Base-by-base conservation (phyloP, 1,284 basidiomycete genomes). In the Lignosus rhinocerotis region DNA sequence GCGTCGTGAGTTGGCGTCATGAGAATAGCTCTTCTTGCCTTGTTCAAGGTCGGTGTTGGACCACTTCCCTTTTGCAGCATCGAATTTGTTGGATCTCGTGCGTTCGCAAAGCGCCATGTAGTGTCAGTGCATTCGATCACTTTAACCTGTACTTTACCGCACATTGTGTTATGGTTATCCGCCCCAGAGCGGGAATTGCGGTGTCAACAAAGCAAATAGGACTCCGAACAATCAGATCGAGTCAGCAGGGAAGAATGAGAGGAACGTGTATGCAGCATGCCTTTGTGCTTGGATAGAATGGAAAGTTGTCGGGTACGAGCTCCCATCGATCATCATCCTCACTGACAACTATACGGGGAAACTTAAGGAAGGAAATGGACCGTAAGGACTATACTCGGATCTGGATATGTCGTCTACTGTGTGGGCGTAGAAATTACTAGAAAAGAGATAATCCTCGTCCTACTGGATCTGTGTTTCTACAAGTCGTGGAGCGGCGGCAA, bases 51-150 rank as follows among this genome's bases (percentile, higher is more conserved):
- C 73, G 56, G 82, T 79, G 73, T 90, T 90, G 79, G 89, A 89
- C 85, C 85, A 90, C 67, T 83, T 74, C 1, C 84, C 86, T 2
- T 76, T 68, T 2, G 78, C 72, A 2, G 81, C 67, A 64, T 89
- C 76, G 69, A 85, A 88, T 58, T 83, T 70, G 68, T 80, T 76
- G 70, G 88, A 89, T 1, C 81, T 74, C 0, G 75, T 73, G 6
- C 80, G 80, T 31, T 51, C 56, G 65, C 87, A 90, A n/a, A 77
- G 74, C 0, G 87, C 80, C 79, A 91, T 78, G 69, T 91, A 91
- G 33, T 83, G 8, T 36, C 38, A n/a, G 73, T 72, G 63, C 78
- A 77, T 1, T 78, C 81, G 36, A 70, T 72, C 88, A 87, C 90
- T 53, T 72, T 69, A 65, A 92, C 83, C 9, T 75, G 70, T 14